Conservation (phyloP, 441 rosid genomes). For the Breynia disticha region DNA sequence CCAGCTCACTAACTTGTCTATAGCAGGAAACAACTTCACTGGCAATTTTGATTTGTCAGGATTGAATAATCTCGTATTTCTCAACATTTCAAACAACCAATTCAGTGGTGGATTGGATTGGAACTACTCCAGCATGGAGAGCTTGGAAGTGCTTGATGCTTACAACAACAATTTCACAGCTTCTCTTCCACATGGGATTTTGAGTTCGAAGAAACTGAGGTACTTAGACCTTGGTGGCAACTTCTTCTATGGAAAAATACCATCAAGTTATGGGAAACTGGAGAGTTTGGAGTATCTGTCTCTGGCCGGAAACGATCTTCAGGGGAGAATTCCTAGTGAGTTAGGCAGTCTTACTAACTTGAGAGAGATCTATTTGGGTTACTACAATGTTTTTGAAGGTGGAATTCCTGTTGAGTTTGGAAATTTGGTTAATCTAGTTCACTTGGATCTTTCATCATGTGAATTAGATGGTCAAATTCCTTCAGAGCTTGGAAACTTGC, state of each 20-base stretch:
- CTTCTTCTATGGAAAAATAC: slow-evolving; percentile 68
- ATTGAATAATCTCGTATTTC: slow-evolving; percentile 43
- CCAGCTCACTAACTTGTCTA: slow-evolving; percentile 43
- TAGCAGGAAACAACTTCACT: slow-evolving; percentile 54
- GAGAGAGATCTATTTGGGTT: slow-evolving; percentile 61
- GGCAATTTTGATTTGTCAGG: slow-evolving; percentile 54
- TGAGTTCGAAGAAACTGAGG: slow-evolving; percentile 46
- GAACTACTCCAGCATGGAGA: slow-evolving; percentile 34
- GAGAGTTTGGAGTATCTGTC: slow-evolving; percentile 64
- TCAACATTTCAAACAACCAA: slow-evolving; percentile 76
- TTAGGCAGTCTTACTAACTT: slow-evolving; percentile 63
- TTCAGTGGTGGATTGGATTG: slow-evolving; percentile 57
- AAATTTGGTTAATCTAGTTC: slow-evolving; percentile 47
- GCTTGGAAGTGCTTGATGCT: slow-evolving; percentile 71
- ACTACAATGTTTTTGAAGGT: slow-evolving; percentile 55
- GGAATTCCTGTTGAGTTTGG: slow-evolving; percentile 79
- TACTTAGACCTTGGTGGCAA: slow-evolving; percentile 90
- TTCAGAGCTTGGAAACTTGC: slow-evolving; percentile 51
- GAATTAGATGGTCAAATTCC: slow-evolving; percentile 67
- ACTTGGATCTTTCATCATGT: slow-evolving; percentile 68
- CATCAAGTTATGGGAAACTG: slow-evolving; percentile 56
- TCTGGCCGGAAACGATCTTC: slow-evolving; percentile 70
- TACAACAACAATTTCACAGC: slow-evolving; percentile 85
- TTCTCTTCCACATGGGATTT: slow-evolving; percentile 50
- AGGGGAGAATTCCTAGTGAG: slow-evolving; percentile 65